Conservation (phyloP, 495 filamentous ascomycete genomes). For the Talaromyces borbonicus region DNA sequence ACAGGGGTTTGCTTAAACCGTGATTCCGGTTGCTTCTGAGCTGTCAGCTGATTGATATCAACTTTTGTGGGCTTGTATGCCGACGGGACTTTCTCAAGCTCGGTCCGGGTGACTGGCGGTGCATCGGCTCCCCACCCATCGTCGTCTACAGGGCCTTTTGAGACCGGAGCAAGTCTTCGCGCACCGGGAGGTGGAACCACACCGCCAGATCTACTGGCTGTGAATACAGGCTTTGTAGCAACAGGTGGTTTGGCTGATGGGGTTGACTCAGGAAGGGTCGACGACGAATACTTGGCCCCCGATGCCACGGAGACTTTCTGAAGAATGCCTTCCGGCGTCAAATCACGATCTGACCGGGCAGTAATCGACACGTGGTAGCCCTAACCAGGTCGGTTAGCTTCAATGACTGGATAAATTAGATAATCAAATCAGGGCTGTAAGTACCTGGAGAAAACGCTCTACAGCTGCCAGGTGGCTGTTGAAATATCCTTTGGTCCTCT, state of each 20-base stretch:
- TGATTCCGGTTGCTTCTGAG: conserved; percentile 55
- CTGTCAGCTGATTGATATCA: conserved; percentile 67
- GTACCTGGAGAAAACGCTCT: conserved; percentile 78
- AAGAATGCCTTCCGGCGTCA: conserved; percentile 77
- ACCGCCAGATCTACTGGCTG: conserved; percentile 62
- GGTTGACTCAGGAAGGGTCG: conserved; percentile 33
- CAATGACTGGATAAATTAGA: neutral
- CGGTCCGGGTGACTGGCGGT: conserved; percentile 71
- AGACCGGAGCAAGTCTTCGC: conserved; percentile 30
- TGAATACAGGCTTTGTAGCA: conserved; percentile 82
- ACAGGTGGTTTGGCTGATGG: conserved; percentile 61
- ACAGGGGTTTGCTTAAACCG: conserved; percentile 31
- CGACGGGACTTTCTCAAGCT: conserved; percentile 85
- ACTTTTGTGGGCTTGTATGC: conserved; percentile 94
- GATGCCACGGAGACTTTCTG: conserved; percentile 95
- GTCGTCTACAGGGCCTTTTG: conserved; percentile 44
- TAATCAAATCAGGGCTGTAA: too few relatives aligned
- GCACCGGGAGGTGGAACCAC: conserved; percentile 53
- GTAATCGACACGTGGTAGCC: conserved; percentile 97
- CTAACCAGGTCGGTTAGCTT: conserved; percentile 21
- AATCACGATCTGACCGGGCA: conserved; percentile 78
- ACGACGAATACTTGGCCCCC: conserved; percentile 82
- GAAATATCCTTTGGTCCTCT: conserved; percentile 96
- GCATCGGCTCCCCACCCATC: conserved; percentile 98
- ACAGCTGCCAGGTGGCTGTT: conserved; percentile 86